phyloP scores from a whole-genome alignment of 805 yeast species.

The Spathaspora passalidarum region DNA sequence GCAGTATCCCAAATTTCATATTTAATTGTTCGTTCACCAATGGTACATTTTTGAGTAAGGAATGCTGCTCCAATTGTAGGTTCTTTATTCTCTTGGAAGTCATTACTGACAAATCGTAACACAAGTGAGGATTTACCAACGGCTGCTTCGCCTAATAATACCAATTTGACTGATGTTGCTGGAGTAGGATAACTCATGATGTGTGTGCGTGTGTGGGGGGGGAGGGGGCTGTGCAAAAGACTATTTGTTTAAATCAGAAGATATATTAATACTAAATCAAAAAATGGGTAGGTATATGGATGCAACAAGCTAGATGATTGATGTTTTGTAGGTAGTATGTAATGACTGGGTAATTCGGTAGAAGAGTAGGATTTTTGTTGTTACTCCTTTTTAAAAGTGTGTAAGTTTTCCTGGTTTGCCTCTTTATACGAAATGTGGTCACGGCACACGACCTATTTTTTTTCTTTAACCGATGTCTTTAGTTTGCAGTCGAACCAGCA shows the following conservation, averaged over 20 bases:
- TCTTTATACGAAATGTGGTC: not conserved
- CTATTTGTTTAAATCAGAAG: not conserved
- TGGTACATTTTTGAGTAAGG: conserved; percentile 86
- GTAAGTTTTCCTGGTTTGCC: not conserved
- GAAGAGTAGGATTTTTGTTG: not conserved
- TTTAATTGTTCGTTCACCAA: conserved; percentile 82
- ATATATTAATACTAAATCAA: not conserved
- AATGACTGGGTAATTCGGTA: not conserved
- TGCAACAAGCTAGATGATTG: not conserved
- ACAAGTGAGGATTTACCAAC: conserved; percentile 95
- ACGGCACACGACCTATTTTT: not conserved
- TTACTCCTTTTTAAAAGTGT: not conserved
- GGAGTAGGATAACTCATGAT: conserved; percentile 29
- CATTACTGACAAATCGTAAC: conserved; percentile 87
- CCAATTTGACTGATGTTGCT: conserved; percentile 80
- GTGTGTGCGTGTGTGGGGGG: not conserved
- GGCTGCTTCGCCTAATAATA: conserved; percentile 94
- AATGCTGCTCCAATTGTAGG: conserved; percentile 99
- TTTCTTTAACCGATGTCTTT: too few species aligned
- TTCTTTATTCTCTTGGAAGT: conserved; percentile 95
- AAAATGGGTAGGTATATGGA: not conserved
- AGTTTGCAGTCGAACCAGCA: too few species aligned
- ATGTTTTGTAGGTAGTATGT: not conserved
- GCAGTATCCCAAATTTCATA: conserved; percentile 97
- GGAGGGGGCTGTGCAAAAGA: not conserved